Evolutionary conservation across 2,329 filamentous ascomycete species (phyloP), one percentile per base, ranked within the genome.

Genomic region (Elsinoe fawcettii): DNA sequence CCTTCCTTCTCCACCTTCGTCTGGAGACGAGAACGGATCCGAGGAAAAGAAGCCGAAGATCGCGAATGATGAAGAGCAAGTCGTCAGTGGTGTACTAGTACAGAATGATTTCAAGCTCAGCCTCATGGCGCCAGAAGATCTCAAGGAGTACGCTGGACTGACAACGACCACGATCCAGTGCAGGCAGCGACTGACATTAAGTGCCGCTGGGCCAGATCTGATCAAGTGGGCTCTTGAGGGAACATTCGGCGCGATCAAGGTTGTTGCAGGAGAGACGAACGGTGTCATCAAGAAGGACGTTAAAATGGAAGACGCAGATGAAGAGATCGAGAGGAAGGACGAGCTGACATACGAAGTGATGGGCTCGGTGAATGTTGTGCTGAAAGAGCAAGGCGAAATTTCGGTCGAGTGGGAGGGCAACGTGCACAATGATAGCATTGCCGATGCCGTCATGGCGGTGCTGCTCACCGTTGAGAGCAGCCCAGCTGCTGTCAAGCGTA

Each of bases 81-180:
- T 97, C 43, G 82, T 99, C 64, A 88, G 86, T 0, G 93, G 93
- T 25, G 93, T 99, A 0, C 79, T 99, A 14, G 91, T 99, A 6
- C 92, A 97, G 65, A 97, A 95, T 69, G 93, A 96, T 70, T 97
- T 99, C 72, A 96, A 97, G 71, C 83, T 99, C 68, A 95, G 88
- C 0, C 78, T 99, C 32, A 97, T 99, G 92, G 91, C 91, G 0
- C 91, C 93, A 0, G 93, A 97, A 65, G 93, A 99, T 69, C 78
- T 99, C 32, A 85, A 90, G 60, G 93, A 99, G 72, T 99, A 96
- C 69, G 93, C 93, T 0, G 93, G 93, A n/a, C 76, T 99, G 27
- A 96, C 90, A 2, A 97, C 93, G 0, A 97, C 93, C 0, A 95
- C 88, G 1, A 92, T 99, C 58, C 83, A 86, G 14, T 99, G 93